Base-by-base conservation (phyloP, 805 yeast species). In the Candida ortonii region DNA sequence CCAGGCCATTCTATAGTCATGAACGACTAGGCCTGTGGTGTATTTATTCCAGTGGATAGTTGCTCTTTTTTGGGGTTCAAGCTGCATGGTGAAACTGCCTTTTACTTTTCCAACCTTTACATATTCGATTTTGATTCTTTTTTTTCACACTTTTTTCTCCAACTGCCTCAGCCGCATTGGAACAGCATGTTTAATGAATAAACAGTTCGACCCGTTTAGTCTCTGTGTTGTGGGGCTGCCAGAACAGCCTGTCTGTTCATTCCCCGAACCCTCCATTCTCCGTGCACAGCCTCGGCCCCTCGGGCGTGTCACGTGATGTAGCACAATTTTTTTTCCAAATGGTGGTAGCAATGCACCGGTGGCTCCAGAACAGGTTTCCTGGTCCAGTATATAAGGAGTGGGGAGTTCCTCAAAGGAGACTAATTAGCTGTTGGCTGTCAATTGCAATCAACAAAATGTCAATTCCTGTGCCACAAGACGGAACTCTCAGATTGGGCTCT, bases 401-500 rank as follows among this genome's bases (percentile, higher is more conserved):
- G n/a, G n/a, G n/a, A n/a, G n/a, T n/a, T n/a, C n/a, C n/a, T n/a
- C 11, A 20, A 20, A 20, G 22, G 22, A 20, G 22, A 20, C 22
- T 11, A 20, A 20, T 8, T 9, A n/a, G n/a, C n/a, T n/a, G n/a
- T n/a, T n/a, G n/a, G 25, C 18, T 26, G 18, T 21, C 21, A 18
- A 27, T 7, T 25, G 7, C n/a, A 15, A 23, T 23, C 20, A 11
- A 22, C 25, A 46, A 22, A 33, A 67, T 65, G 69, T 63, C 71
- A 11, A 52, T 67, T 32, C 64, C 70, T 44, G 49, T 51, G 40
- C 71, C 72, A 48, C 50, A 43, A 16, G 60, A 62, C 47, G 48
- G 54, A 19, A 56, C 71, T 11, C 52, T 70, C 36, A 61, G 76
- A 53, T 53, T 72, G 32, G 86, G 86, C 11, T 73, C 84, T 11